Base-by-base conservation (phyloP, 352 stramenopile genomes). In the Globisporangium radiosum region DNA sequence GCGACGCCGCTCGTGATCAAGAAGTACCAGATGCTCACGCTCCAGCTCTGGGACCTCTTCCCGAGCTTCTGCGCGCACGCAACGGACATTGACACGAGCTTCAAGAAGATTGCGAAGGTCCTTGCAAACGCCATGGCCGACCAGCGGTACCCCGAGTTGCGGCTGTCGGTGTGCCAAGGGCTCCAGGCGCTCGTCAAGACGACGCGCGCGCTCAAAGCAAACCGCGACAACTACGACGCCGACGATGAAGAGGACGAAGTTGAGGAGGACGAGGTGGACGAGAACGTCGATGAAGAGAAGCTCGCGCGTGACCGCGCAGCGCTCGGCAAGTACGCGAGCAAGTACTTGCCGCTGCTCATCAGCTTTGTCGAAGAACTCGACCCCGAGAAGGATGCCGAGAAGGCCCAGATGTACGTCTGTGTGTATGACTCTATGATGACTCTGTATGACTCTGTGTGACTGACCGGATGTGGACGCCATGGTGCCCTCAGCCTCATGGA, bases 21-120 rank as follows among this genome's bases (percentile, higher is more conserved):
- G 65, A 88, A 88, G 56, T 74, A 85, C 45, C 78, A 93, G 61
- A 88, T 72, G 45, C 71, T 88, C 14, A 83, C 84, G 49, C 84
- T 93, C 61, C 84, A 93, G 65, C 63, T 95, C 40, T 95, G 86
- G 86, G 68, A 70, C 14, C 60, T 94, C 4, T 95, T 95, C 66
- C 86, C 86, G 7, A 91, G 74, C 59, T 77, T 95, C 47, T 93
- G 83, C 49, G 71, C 76, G 36, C 76, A 80, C 60, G 79, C 79
- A 4, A 62, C 82, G 36, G 86, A 95, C 63, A 77, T 95, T 53
- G 78, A 87, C 61, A 72, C 70, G 39, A 81, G 81, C 38, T 95
- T 95, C 60, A 92, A 92, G 75, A 89, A 81, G 63, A 75, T 95
- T 47, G 86, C 86, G 50, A 95, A 95, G 79, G 63, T 89, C 44